Evolutionary conservation across 2,329 filamentous ascomycete species (phyloP).

Genomic region (Chlorencoelia australis): DNA sequence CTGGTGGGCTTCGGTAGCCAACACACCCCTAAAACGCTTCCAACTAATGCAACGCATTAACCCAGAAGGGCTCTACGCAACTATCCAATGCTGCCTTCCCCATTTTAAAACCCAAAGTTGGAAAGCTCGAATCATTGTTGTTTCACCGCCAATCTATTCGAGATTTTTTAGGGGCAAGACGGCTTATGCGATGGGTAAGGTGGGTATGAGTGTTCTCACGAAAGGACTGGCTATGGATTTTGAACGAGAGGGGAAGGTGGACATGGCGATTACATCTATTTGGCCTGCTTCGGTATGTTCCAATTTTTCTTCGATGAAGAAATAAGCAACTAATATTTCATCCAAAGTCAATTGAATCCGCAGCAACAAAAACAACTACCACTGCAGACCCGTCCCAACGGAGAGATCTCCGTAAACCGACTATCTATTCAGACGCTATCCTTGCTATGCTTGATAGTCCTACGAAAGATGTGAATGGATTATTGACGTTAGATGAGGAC

Average conservation of each 20-base stretch:
- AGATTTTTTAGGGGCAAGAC: constrained; percentile 81
- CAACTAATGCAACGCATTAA: constrained; percentile 69
- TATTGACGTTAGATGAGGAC: constrained; percentile 69
- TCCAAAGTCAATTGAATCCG: constrained; percentile 57
- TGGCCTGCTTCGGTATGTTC: constrained; percentile 65
- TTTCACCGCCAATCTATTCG: constrained; percentile 77
- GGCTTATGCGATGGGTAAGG: constrained; percentile 69
- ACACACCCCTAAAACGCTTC: constrained; percentile 67
- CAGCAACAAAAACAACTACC: constrained; percentile 52
- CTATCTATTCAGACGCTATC: constrained; percentile 73
- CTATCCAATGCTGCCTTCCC: constrained; percentile 58
- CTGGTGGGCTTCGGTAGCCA: constrained; percentile 68
- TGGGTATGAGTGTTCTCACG: constrained; percentile 72
- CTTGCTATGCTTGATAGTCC: constrained; percentile 58
- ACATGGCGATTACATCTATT: constrained; percentile 71
- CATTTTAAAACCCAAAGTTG: constrained; percentile 44
- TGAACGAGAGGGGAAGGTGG: constrained; percentile 42
- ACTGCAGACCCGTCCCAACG: constrained; percentile 34
- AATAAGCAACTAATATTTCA: not conserved
- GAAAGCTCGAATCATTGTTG: constrained; percentile 61
- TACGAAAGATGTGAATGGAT: constrained; percentile 54
- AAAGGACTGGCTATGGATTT: constrained; percentile 80
- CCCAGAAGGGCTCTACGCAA: constrained; percentile 64
- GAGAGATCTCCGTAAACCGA: constrained; percentile 55
- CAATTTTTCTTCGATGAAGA: constrained; percentile 9